Evolutionary conservation across 306 rosid genomes (phyloP).

Genomic region (Ochetophila trinervis): DNA sequence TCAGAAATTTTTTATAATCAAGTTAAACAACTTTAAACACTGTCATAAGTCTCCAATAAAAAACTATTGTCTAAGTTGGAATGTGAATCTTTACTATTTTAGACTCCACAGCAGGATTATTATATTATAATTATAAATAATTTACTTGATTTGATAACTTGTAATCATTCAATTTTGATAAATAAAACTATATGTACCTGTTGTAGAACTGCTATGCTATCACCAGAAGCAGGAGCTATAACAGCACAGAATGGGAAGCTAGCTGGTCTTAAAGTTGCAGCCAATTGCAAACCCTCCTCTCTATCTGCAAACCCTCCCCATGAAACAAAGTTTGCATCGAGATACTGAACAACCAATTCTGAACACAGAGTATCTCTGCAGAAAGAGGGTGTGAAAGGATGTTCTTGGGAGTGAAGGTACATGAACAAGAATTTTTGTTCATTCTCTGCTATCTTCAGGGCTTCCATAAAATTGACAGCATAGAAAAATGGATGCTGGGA

Average conservation of each 20-base stretch:
- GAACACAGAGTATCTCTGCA: slow-evolving; percentile 65
- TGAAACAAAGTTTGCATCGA: slow-evolving; percentile 72
- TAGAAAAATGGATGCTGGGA: slow-evolving; percentile 62
- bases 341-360: slow-evolving; percentile 58
- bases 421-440: slow-evolving; percentile 69
- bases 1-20: too few species aligned
- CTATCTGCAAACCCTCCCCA: slow-evolving; percentile 63
- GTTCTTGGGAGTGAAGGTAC: slow-evolving; percentile 74
- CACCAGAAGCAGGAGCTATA: slow-evolving; percentile 49
- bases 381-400: slow-evolving; percentile 56
- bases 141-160: too few species aligned
- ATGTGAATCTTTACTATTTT: too few species aligned
- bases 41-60: too few species aligned
- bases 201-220: slow-evolving; percentile 51
- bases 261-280: slow-evolving; percentile 43
- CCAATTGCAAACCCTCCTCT: slow-evolving; percentile 69
- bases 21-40: neutral
- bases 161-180: too few species aligned
- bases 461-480: slow-evolving; percentile 51
- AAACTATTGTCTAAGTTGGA: too few species aligned
- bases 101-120: too few species aligned
- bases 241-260: slow-evolving; percentile 69
- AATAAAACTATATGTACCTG: slow-evolving; percentile 36
- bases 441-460: slow-evolving; percentile 55
- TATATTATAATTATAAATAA: too few species aligned